Base-by-base conservation (phyloP, 2,329 filamentous ascomycete species). In the Pyrenochaeta sp. region DNA sequence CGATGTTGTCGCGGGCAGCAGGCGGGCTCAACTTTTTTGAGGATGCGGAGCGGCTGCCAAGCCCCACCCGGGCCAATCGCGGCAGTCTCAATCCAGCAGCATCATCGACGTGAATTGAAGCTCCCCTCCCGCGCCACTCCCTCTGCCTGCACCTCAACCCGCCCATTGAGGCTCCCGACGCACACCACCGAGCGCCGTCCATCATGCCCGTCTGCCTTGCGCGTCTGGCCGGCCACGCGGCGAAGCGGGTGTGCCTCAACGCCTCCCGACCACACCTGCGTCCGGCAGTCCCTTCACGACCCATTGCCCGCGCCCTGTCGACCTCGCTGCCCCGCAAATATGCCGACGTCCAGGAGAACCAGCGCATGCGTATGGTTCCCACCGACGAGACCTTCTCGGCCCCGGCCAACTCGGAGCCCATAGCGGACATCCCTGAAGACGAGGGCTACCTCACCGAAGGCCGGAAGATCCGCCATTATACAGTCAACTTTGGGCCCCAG, bases 401-500 rank as follows among this genome's bases (percentile, higher is more conserved):
- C 44, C 72, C 81, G 47, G 68, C 74, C 35, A 65, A 74, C 55
- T 61, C 74, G 22, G 63, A 73, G 40, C 75, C 78, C 28, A 57
- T 74, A 57, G 66, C 72, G 60, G 61, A 74, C 40, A 76, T 78
- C 55, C 61, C 68, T 38, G 64, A 73, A 43, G 72, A 73, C 50
- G 69, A 74, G 55, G 75, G 81, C 61, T 74, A 63, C 32, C 39
- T 36, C 32, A 74, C 79, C 38, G 79, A 81, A 60, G 74, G 78
- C 75, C 87, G 93, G 74, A 97, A 96, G 82, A 88, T 99, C 72
- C 86, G 94, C 60, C 94, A 99, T 78, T 99, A 99, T 79, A 99
- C 94, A 6, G 93, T 99, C 80, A 99, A 99, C 81, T 99, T 99
- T 67, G 94, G 94, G 43, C 94, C 94, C 55, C 94, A 99, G 81